Evolutionary conservation across 768 basidiomycete genomes (phyloP), one percentile per base, ranked within the genome.

Genomic region (Boletus reticuloceps): DNA sequence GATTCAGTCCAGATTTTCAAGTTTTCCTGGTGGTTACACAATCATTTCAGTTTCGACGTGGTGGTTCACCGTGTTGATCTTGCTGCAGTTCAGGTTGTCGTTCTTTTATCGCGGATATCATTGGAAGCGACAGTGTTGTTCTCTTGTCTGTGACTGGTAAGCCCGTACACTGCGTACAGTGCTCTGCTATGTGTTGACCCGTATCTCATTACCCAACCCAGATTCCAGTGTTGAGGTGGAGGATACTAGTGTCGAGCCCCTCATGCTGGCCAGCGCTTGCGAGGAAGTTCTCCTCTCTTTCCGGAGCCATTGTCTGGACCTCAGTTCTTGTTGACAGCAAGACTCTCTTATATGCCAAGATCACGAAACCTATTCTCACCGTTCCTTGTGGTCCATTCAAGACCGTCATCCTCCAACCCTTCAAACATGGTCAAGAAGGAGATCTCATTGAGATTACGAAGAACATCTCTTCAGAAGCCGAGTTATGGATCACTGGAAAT

Each of bases 361-460:
- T 67, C 10, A 41, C 53, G 7, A 20, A 54, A 11, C 47, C 65
- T 2, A 61, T 55, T 0, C 56, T n/a, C n/a, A n/a, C n/a, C n/a
- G n/a, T n/a, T n/a, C n/a, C n/a, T n/a, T n/a, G n/a, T n/a, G n/a
- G n/a, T n/a, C n/a, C n/a, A n/a, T n/a, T 67, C 19, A 70, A 64
- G 54, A 65, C 60, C 5, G 62, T 69, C 32, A 58, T 68, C 9
- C 44, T 69, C 22, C 63, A 66, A 6, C 58, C 64, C 1, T 70
- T 69, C 34, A 50, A 50, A 43, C 66, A 70, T 37, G 64, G 64
- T n/a, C n/a, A n/a, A n/a, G n/a, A n/a, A n/a, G n/a, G n/a, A n/a
- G n/a, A n/a, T n/a, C n/a, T n/a, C n/a, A n/a, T n/a, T n/a, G n/a
- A n/a, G n/a, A n/a, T n/a, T n/a, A n/a, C n/a, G n/a, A n/a, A n/a